Conservation (phyloP, 352 stramenopile species). For the Albugo candida region DNA sequence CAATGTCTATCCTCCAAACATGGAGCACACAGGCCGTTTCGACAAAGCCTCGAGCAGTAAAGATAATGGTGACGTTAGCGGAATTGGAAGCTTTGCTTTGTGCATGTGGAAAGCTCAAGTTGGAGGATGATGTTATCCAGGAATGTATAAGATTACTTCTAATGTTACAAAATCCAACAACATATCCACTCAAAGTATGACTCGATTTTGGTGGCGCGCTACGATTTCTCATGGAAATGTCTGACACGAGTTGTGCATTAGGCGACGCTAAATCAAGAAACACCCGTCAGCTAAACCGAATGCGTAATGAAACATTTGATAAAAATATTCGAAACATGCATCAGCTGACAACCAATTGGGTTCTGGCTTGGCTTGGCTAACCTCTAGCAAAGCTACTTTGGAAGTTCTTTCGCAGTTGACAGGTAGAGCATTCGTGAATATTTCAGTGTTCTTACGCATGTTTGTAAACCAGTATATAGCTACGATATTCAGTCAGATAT, state of each 20-base stretch:
- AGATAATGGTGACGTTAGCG: conserved; percentile 25
- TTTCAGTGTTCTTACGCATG: conserved; percentile 23
- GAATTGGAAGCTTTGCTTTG: conserved; percentile 28
- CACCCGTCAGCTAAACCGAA: conserved; percentile 17
- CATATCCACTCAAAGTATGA: conserved; percentile 6
- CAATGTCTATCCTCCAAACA: conserved; percentile 23
- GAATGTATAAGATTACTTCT: conserved; percentile 10
- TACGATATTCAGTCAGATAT: conserved; percentile 23
- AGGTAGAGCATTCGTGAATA: conserved; percentile 27
- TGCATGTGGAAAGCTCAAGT: conserved; percentile 6
- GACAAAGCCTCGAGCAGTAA: conserved; percentile 25
- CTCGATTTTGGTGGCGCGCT: not conserved
- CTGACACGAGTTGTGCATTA: not conserved
- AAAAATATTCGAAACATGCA: conserved; percentile 12
- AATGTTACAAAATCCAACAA: conserved; percentile 22
- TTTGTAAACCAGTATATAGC: conserved; percentile 27
- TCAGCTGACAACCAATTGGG: not conserved
- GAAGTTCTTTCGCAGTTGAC: conserved; percentile 41
- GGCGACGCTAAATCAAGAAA: not conserved
- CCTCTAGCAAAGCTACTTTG: conserved; percentile 33
- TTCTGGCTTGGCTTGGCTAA: conserved; percentile 27
- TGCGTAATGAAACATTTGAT: conserved; percentile 6
- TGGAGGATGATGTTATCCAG: not conserved
- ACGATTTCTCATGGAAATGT: conserved; percentile 4
- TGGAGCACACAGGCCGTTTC: conserved; percentile 43